Evolutionary conservation across 2,329 filamentous ascomycete genomes (phyloP).

Genomic region (Hypoxylon sp.): DNA sequence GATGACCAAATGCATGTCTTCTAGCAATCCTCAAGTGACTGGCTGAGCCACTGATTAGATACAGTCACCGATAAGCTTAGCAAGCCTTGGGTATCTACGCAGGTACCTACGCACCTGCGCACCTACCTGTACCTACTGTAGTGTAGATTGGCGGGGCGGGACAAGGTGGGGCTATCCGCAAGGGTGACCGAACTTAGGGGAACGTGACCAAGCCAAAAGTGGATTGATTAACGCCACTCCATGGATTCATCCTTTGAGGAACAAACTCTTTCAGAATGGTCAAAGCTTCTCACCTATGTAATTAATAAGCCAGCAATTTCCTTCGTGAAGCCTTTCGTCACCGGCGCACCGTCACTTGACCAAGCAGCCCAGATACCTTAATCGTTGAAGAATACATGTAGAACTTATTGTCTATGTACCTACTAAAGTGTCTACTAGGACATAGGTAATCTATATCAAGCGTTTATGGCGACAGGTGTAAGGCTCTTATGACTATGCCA

Average conservation of each 20-base stretch:
- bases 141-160: constrained; percentile 20
- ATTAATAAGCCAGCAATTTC: not conserved
- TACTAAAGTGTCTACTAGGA: too few species aligned
- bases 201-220: constrained; percentile 44
- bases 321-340: not conserved
- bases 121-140: constrained; percentile 8
- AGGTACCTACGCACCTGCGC: constrained; percentile 1
- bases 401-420: too few species aligned
- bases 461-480: too few species aligned
- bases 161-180: constrained; percentile 28
- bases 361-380: too few species aligned
- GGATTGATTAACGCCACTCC: constrained; percentile 25
- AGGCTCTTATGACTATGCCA: too few species aligned
- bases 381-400: too few species aligned
- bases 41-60: constrained; percentile 14
- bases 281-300: not conserved
- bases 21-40: constrained; percentile 22
- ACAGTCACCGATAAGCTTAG: constrained; percentile 28
- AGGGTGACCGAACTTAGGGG: constrained; percentile 28
- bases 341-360: constrained; percentile 11
- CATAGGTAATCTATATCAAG: too few species aligned
- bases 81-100: constrained; percentile 6
- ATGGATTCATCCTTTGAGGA: constrained; percentile 6
- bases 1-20: constrained; percentile 30
- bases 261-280: not conserved